Base-by-base conservation (phyloP, 768 basidiomycete species). In the Sporobolomyces phaffii region DNA sequence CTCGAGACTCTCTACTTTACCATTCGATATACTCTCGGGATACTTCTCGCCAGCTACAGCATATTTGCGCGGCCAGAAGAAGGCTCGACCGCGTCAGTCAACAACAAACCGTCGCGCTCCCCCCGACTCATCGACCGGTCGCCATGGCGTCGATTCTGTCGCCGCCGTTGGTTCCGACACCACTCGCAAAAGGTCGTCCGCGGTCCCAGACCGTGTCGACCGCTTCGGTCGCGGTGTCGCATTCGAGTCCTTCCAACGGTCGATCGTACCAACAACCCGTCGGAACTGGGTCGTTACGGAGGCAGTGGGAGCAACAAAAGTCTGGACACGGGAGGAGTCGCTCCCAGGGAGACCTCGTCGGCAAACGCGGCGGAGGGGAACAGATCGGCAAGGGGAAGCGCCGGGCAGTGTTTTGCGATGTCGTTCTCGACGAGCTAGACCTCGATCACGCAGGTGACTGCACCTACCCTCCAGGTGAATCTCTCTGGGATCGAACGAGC, bases 241-340 rank as follows among this genome's bases (percentile, higher is more conserved):
- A 17, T 0, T 0, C 47, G 26, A 43, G 48, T 33, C 57, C 64
- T 10, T 29, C 60, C 8, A 26, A 28, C 24, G 31, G 54, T 11
- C 54, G 60, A 41, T 62, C 65, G 11, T 68, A 68, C 54, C 53
- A 43, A n/a, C 65, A 68, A 57, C 65, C 65, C 2, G 26, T 52
- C 24, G 65, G 65, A 3, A 62, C 60, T 1, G 65, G 54, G 2
- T 68, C 65, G 17, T 24, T 51, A 4, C 29, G 65, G 0, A 18
- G 54, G 18, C 34, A 58, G 26, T 15, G 5, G 28, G 45, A n/a
- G n/a, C n/a, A 62, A 38, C 48, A 48, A 28, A 48, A 50, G 20
- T 4, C 15, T 3, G 34, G n/a, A 1, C 65, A 67, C 28, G 38
- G 33, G 10, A 41, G 65, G 13, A 67, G 60, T 13, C 11, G 60